Conservation (phyloP, 2,329 filamentous ascomycete genomes). For the Penicillium sp. region DNA sequence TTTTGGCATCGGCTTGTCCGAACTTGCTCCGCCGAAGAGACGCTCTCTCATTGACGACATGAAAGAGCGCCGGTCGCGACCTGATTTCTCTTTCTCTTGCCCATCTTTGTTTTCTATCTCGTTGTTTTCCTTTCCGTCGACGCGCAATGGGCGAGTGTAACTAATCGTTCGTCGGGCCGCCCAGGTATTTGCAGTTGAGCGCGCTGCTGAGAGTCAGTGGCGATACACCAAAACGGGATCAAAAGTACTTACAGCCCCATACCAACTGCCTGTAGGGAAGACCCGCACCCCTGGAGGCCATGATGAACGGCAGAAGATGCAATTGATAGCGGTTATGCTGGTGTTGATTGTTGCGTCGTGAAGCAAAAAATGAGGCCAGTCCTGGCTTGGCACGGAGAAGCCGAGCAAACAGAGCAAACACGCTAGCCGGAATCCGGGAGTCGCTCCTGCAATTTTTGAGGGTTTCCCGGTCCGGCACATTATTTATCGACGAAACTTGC, state of each 20-base stretch:
- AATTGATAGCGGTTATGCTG: not conserved
- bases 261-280: slow-evolving; percentile 36
- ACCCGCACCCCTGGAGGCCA: slow-evolving; percentile 38
- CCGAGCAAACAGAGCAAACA: not conserved
- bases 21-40: slow-evolving; percentile 25
- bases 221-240: not conserved
- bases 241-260: slow-evolving; percentile 30
- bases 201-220: slow-evolving; percentile 22
- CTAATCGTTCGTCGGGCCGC: slow-evolving; percentile 35
- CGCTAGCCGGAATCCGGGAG: not conserved
- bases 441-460: not conserved
- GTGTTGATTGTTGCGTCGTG: not conserved
- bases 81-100: not conserved
- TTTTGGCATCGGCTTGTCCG: slow-evolving; percentile 26
- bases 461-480: not conserved
- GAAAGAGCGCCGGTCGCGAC: slow-evolving; percentile 15
- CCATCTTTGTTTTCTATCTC: slow-evolving; percentile 19
- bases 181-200: slow-evolving; percentile 28
- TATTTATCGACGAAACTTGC: too few relatives aligned
- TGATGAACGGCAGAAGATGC: slow-evolving; percentile 16
- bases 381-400: slow-evolving; percentile 4
- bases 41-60: slow-evolving; percentile 33
- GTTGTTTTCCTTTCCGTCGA: slow-evolving; percentile 20
- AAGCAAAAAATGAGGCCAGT: slow-evolving; percentile 7
- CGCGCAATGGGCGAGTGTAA: slow-evolving; percentile 27